Evolutionary conservation across 192 early-diverging fungal genomes (phyloP).

Genomic region (Rhizoclosmatium sp.): DNA sequence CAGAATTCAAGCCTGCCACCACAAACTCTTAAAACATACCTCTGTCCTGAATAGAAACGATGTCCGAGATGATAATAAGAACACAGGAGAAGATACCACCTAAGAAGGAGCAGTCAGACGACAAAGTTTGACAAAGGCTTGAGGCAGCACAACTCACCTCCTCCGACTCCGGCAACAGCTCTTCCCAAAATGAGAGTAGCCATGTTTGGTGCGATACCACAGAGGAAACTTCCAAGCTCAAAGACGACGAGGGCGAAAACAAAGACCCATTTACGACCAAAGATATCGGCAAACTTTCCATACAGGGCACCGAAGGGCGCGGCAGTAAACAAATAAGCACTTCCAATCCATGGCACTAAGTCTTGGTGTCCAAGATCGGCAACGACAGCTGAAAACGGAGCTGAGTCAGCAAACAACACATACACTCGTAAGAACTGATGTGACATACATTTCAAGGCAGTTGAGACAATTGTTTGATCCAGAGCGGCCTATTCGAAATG

Average conservation of each 20-base stretch:
- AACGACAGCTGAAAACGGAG: conserved; percentile 8
- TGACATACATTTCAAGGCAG: conserved; percentile 22
- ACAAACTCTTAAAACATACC: background rate
- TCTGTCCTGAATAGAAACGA: conserved; percentile 22
- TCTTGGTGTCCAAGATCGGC: conserved; percentile 29
- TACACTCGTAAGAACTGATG: background rate
- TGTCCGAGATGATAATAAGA: conserved; percentile 59
- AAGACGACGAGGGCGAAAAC: conserved; percentile 73
- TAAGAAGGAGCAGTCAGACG: conserved; percentile 61
- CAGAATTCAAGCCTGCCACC: background rate
- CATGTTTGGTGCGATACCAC: conserved; percentile 67
- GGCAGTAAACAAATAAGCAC: conserved; percentile 40
- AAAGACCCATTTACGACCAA: conserved; percentile 83
- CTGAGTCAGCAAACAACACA: background rate
- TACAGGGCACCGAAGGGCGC: conserved; percentile 50
- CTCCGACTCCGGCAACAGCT: conserved; percentile 71
- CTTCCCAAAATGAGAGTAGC: conserved; percentile 81
- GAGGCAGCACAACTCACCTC: conserved; percentile 56
- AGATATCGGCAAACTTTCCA: conserved; percentile 90
- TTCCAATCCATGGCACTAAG: conserved; percentile 40
- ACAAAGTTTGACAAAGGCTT: background rate
- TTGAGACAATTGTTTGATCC: conserved; percentile 43
- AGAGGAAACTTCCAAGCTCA: conserved; percentile 76
- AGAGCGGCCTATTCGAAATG: conserved; percentile 12
- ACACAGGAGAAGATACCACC: conserved; percentile 76